A percentile compares a stretch with the other conserved stretches of the same genome.
Conservation (phyloP, 352 stramenopile species). For the Phytophthora ohioensis region DNA sequence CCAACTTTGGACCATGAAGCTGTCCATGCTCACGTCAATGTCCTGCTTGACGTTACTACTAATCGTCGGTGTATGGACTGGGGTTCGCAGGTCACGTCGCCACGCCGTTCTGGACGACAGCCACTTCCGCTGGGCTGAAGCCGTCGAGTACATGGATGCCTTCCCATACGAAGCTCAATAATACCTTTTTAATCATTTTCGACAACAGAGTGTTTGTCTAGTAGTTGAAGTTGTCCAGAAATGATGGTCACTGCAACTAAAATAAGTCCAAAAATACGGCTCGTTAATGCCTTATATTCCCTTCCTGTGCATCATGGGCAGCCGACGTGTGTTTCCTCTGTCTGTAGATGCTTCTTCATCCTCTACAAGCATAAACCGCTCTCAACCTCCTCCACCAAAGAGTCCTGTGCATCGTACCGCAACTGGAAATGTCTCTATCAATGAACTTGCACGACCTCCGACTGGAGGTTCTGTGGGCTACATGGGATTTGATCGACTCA, state of each 20-base stretch:
- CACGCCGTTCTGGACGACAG: slow-evolving; percentile 24
- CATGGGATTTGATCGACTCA: slow-evolving; percentile 53
- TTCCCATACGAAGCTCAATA: slow-evolving; percentile 29
- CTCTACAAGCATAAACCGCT: slow-evolving; percentile 4
- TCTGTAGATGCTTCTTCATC: slow-evolving; percentile 38
- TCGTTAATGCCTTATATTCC: neutral
- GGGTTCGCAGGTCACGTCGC: slow-evolving; percentile 33
- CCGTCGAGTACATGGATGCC: slow-evolving; percentile 43
- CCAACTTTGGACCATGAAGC: slow-evolving; percentile 38
- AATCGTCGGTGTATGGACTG: slow-evolving; percentile 33
- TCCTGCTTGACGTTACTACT: slow-evolving; percentile 34
- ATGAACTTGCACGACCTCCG: slow-evolving; percentile 32
- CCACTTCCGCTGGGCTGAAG: slow-evolving; percentile 37
- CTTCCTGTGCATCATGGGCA: slow-evolving; percentile 20
- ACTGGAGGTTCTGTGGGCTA: slow-evolving; percentile 20
- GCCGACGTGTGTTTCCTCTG: slow-evolving; percentile 55
- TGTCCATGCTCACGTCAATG: slow-evolving; percentile 38
- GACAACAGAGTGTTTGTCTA: slow-evolving; percentile 4
- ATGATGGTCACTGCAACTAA: slow-evolving; percentile 21
- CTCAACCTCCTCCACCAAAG: slow-evolving; percentile 54
- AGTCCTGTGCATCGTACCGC: slow-evolving; percentile 45
- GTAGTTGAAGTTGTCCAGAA: slow-evolving; percentile 20
- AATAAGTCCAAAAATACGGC: too few species aligned
- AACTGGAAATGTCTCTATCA: slow-evolving; percentile 17
- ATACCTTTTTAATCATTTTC: neutral